phyloP scores from a whole-genome alignment of 352 stramenopile genomes.

The Hyaloperonospora brassicae region DNA sequence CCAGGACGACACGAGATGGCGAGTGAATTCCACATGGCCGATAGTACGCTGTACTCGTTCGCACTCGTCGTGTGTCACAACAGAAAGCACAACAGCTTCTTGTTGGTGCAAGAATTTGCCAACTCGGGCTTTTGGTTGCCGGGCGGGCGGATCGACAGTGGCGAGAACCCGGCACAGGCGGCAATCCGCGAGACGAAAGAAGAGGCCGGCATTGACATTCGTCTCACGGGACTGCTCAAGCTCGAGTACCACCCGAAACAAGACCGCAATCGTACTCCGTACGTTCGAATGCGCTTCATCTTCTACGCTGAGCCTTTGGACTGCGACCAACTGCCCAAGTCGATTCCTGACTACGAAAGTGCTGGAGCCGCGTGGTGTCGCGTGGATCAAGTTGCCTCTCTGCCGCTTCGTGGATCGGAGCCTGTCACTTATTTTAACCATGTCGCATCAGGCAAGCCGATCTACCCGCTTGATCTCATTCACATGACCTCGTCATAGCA shows the following conservation, averaged over 20 bases:
- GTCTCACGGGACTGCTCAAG: conserved; percentile 68
- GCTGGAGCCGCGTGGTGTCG: conserved; percentile 70
- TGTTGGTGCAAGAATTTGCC: conserved; percentile 82
- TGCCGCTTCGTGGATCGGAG: conserved; percentile 68
- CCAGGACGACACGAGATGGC: conserved; percentile 67
- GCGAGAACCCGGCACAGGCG: conserved; percentile 64
- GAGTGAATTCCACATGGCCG: conserved; percentile 75
- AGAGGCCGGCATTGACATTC: conserved; percentile 75
- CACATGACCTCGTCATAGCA: conserved; percentile 41
- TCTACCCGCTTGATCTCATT: conserved; percentile 71
- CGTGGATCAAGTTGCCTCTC: conserved; percentile 52
- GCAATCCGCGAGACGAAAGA: conserved; percentile 84
- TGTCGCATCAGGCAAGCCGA: conserved; percentile 55
- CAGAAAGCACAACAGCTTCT: conserved; percentile 72
- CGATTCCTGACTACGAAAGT: conserved; percentile 84
- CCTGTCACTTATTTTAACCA: conserved; percentile 70
- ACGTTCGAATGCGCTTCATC: conserved; percentile 83
- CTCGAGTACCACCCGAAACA: conserved; percentile 83
- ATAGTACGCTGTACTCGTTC: conserved; percentile 73
- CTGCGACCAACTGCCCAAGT: conserved; percentile 72
- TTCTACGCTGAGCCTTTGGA: conserved; percentile 76
- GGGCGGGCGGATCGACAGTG: conserved; percentile 65
- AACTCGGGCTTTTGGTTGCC: conserved; percentile 82
- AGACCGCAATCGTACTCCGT: conserved; percentile 55
- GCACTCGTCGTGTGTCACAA: conserved; percentile 80